Evolutionary conservation across 1,284 basidiomycete genomes (phyloP).

Genomic region (Boletus smithii): DNA sequence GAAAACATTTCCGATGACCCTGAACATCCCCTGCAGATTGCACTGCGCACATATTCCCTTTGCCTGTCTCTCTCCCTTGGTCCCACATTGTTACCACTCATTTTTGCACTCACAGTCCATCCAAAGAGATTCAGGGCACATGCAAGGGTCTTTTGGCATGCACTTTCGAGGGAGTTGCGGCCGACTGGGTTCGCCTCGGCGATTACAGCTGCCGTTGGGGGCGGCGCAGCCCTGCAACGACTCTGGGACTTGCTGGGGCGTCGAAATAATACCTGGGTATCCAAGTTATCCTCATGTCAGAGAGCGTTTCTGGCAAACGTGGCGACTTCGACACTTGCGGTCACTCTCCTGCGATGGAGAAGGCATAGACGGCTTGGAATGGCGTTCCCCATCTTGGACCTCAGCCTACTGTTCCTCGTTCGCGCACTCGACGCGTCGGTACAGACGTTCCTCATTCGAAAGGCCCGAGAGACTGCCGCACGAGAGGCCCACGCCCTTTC

Average conservation of each 20-base stretch:
- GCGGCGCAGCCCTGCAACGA: constrained; percentile 52
- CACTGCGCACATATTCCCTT: constrained; percentile 65
- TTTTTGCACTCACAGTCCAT: constrained; percentile 34
- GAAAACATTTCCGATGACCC: constrained; percentile 10
- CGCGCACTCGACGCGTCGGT: constrained; percentile 61
- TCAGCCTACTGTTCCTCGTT: constrained; percentile 66
- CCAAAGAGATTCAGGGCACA: constrained; percentile 14
- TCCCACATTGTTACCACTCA: constrained; percentile 56
- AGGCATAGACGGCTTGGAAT: constrained; percentile 1
- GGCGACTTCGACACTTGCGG: constrained; percentile 54
- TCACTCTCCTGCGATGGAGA: constrained; percentile 51
- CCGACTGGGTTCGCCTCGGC: constrained; percentile 65
- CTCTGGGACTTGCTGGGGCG: constrained; percentile 41
- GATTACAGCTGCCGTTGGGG: constrained; percentile 59
- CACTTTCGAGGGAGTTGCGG: constrained; percentile 54
- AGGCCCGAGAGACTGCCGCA: constrained; percentile 8
- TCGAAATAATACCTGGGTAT: too few relatives aligned
- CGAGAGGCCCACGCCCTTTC: not conserved
- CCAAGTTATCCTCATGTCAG: constrained; percentile 32
- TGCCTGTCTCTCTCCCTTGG: constrained; percentile 62
- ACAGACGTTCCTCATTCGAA: constrained; percentile 36
- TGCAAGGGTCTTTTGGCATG: constrained; percentile 35
- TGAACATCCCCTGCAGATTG: constrained; percentile 56
- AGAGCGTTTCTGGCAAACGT: constrained; percentile 56
- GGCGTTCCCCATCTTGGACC: constrained; percentile 58